Evolutionary conservation across 2,329 filamentous ascomycete species (phyloP), one percentile per base, ranked within the genome.

Genomic region (Emmonsiellopsis sp.): DNA sequence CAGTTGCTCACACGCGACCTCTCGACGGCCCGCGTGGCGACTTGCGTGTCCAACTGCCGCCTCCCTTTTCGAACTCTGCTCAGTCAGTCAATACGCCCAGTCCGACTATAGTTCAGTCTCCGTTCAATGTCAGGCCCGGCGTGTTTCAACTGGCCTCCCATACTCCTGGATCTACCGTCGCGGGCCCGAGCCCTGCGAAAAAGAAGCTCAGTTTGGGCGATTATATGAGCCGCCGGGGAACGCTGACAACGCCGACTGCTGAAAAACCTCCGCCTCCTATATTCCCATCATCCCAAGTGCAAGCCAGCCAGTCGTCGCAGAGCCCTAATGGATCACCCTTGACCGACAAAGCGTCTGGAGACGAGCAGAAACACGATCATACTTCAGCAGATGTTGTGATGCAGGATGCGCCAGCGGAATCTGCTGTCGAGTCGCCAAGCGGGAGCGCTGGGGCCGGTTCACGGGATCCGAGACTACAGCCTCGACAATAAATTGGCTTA

Each of bases 171-270:
- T 60, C 65, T n/a, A 62, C 61, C 42, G 56, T 68, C 7, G 64
- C 69, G 6, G 69, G 71, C n/a, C 70, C 74, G 31, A 76, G 72
- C 58, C 74, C 74, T 2, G 68, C 71, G 14, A 76, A 76, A 62
- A 77, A 77, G 61, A 77, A 77, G 56, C 65, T 77, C 47, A 77
- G 72, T 57, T 60, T 77, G 17, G 74, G 74, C 44, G 75, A 77
- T 57, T 77, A 77, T 56, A 66, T 75, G 52, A 74, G 66, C 49
- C 69, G 70, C 51, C 67, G 71, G 49, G 67, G 68, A 9, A 71
- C 69, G 14, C 58, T 71, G 43, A 62, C 65, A 11, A 71, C 71
- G 0, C 71, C 71, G 6, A 68, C 67, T 0, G 62, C 65, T 5
- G 73, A 75, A 53, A 75, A 72, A 55, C 53, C 62, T n/a, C 70